Evolutionary conservation across 495 filamentous ascomycete species (phyloP).

Genomic region (Penicillium goetzii): DNA sequence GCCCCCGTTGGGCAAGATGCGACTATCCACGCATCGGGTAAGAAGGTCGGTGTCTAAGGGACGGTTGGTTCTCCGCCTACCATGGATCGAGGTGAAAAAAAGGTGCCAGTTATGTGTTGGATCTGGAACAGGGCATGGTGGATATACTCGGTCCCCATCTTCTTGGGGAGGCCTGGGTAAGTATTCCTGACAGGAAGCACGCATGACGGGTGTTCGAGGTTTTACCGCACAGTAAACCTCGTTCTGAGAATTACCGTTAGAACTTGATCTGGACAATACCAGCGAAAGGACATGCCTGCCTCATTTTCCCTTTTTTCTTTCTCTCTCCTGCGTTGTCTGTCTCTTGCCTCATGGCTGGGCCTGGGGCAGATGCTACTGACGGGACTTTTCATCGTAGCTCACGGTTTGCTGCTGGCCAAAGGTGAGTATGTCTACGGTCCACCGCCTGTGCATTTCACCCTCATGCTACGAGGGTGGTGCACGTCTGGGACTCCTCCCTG

Average conservation of each 20-base stretch:
- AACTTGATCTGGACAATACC: slow-evolving; percentile 61
- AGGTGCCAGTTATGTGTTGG: not conserved
- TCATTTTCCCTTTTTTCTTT: slow-evolving; percentile 20
- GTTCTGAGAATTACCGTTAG: slow-evolving; percentile 57
- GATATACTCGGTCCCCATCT: not conserved
- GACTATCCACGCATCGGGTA: not conserved
- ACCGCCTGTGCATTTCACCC: not conserved
- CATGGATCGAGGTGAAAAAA: not conserved
- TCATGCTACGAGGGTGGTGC: not conserved
- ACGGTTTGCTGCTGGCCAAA: slow-evolving; percentile 23
- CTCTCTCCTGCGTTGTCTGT: slow-evolving; percentile 12
- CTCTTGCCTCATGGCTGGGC: slow-evolving; percentile 15
- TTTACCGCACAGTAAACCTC: slow-evolving; percentile 33
- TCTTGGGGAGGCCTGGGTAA: slow-evolving; percentile 13
- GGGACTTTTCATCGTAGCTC: slow-evolving; percentile 16
- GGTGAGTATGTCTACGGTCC: not conserved
- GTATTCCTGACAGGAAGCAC: slow-evolving; percentile 22
- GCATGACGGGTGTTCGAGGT: slow-evolving; percentile 48
- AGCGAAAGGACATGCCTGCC: slow-evolving; percentile 57
- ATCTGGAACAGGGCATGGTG: not conserved
- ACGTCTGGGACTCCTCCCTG: not conserved
- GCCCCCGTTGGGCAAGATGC: slow-evolving; percentile 10
- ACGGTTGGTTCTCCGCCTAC: not conserved
- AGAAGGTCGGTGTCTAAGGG: slow-evolving; percentile 11
- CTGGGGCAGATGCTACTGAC: slow-evolving; percentile 26